Base-by-base conservation (phyloP, 371 early-diverging fungal genomes). In the Mucor sp. region DNA sequence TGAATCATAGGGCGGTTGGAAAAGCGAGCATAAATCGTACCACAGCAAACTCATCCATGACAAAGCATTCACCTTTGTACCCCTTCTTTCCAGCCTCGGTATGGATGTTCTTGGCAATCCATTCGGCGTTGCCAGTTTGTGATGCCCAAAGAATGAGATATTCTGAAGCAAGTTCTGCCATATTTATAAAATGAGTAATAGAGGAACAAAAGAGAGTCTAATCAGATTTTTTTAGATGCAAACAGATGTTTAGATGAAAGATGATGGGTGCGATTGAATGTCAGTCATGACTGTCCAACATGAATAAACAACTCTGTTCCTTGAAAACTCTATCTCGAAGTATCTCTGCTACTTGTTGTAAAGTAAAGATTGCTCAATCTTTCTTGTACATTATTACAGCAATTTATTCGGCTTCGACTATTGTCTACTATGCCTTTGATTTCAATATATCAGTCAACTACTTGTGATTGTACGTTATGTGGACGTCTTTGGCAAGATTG, bases 91-190 rank as follows among this genome's bases (percentile, higher is more conserved):
- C 74, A 0, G 94, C 92, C 66, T 91, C 92, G 19, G 89, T 86
- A 68, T 90, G 85, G 63, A 95, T 87, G 70, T 87, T 91, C 71
- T 91, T 87, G 17, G 95, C 91, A 64, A 97, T 96, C 79, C 90
- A 93, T 77, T 97, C 96, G 19, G 97, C 94, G 79, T 93, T 96
- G 32, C 97, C 97, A 0, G 95, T 97, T 78, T 96, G 95, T 25
- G 96, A 95, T 12, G 92, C 97, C 80, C 91, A 97, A 55, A 95
- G 73, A 63, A 92, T 78, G 43, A 85, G 57, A 75, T 83, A 69
- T 0, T 68, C 65, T 4, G 68, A 44, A 23, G 80, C 74, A 37
- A 74, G 50, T 17, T 69, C 66, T 58, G 66, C 4, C 72, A 72
- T 72, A 37, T 17, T 41, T 35, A 17, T 32, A 23, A n/a, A 23